Base-by-base conservation (phyloP, 345 rosid species). In the Camelina hispida region DNA sequence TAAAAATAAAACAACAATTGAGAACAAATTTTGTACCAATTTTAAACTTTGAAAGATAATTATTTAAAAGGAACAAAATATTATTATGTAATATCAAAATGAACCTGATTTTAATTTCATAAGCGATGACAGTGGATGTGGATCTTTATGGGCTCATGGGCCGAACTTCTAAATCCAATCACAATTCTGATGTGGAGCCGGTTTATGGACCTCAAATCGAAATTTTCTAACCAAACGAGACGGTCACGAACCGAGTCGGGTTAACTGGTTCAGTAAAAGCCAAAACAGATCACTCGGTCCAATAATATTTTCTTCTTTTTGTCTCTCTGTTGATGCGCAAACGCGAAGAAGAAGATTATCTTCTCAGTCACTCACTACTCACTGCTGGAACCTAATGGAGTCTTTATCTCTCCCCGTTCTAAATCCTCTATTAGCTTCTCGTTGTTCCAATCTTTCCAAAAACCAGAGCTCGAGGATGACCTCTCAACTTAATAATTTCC, bases 361-460 rank as follows among this genome's bases (percentile, higher is more conserved):
- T 43, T 30, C 55, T 61, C 1, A 4, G 53, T 20, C 22, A 46
- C 47, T 20, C 22, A 46, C 47, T 13, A 46, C 42, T 6, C 11
- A 5, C 58, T 59, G 48, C 46, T 13, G 35, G 34, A 53, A 53
- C 34, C 4, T 5, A 20, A 46, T 69, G 82, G 79, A 57, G 42
- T 74, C 76, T 50, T 54, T 79, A 10, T 68, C 79, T 16, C 72
- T 74, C 67, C 76, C 79, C 5, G 15, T 57, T 64, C 72, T 63
- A n/a, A 79, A 74, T 50, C 78, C 82, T 68, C 40, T 79, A 1
- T 40, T 47, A 73, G 42, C 62, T 55, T 79, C 82, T 73, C 42
- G 23, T 20, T 79, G 23, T 20, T 79, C 66, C 12, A 68, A 13
- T 52, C 30, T 22, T 35, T 43, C 3, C 18, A 59, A 52, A 51